phyloP scores from a whole-genome alignment of 306 rosid genomes.

The Herpetospermum pedunculosum region DNA sequence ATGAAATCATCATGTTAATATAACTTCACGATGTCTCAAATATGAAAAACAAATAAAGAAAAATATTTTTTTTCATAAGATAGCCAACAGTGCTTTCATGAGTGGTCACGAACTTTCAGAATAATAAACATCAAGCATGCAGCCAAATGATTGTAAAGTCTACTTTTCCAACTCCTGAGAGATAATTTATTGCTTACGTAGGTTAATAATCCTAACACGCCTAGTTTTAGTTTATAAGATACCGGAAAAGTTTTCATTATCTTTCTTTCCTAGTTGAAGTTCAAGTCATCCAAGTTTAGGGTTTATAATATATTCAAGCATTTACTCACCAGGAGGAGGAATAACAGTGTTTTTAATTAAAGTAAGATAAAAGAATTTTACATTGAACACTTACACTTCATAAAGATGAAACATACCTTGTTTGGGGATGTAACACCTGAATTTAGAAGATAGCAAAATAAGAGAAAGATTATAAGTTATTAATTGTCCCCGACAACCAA shows the following conservation, averaged over 20 bases:
- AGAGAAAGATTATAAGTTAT: constrained; percentile 8
- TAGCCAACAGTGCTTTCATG: not conserved
- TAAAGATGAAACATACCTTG: constrained; percentile 50
- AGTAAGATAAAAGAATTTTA: not conserved
- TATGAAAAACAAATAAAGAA: not conserved
- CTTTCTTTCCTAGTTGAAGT: not conserved
- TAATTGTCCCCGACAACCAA: constrained; percentile 11
- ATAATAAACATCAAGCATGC: not conserved
- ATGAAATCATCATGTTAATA: not conserved
- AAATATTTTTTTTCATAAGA: not conserved
- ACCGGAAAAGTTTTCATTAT: not conserved
- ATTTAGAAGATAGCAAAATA: constrained; percentile 14
- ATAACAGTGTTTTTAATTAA: not conserved
- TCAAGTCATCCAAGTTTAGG: not conserved
- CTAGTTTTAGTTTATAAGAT: not conserved
- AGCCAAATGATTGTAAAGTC: not conserved
- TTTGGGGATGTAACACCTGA: constrained; percentile 51
- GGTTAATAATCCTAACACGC: not conserved
- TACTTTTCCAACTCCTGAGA: not conserved
- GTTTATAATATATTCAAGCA: not conserved
- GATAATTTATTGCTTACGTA: not conserved
- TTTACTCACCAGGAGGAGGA: not conserved
- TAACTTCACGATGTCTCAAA: not conserved
- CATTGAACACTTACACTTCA: constrained; percentile 10
- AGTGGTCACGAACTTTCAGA: not conserved